Evolutionary conservation across 345 rosid species (phyloP).

Genomic region (Ceriops zippeliana): DNA sequence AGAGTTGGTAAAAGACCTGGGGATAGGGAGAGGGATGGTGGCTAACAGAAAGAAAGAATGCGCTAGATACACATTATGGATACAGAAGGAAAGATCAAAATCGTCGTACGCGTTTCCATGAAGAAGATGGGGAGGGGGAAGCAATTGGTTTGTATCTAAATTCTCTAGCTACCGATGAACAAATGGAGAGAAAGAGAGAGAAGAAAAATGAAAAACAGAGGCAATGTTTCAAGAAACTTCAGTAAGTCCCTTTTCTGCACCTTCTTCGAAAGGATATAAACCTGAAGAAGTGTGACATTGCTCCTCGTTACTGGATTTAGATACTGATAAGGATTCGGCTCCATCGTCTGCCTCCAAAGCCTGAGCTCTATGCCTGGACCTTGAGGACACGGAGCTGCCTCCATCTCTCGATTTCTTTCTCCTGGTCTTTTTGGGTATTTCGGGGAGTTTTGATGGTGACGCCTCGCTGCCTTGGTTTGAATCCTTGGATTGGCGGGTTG

Average conservation of each 20-base stretch:
- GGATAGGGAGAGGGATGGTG: too few species aligned
- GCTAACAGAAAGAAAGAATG: constrained; percentile 12
- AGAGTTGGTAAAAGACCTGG: neutral
- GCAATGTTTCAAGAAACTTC: constrained; percentile 15
- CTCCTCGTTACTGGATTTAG: constrained; percentile 14
- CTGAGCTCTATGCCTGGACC: constrained; percentile 32
- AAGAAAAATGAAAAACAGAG: neutral
- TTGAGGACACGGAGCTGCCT: constrained; percentile 24
- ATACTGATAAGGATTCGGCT: constrained; percentile 38
- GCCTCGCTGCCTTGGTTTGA: constrained; percentile 23
- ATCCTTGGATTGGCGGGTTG: constrained; percentile 8
- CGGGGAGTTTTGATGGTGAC: constrained; percentile 23
- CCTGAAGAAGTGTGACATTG: neutral
- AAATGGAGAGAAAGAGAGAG: neutral
- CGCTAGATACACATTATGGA: constrained; percentile 9
- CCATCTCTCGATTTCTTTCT: constrained; percentile 40
- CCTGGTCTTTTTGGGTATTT: constrained; percentile 30
- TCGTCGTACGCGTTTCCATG: too few species aligned
- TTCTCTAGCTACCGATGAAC: constrained; percentile 22
- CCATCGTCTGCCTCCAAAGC: constrained; percentile 23
- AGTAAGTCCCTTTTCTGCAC: constrained; percentile 12
- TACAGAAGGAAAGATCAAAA: too few species aligned
- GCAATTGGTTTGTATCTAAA: constrained; percentile 13
- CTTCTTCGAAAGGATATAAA: constrained; percentile 17
- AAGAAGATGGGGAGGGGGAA: constrained; percentile 20